Evolutionary conservation across 1,284 basidiomycete genomes (phyloP).

Genomic region (Boletus subluridellus): DNA sequence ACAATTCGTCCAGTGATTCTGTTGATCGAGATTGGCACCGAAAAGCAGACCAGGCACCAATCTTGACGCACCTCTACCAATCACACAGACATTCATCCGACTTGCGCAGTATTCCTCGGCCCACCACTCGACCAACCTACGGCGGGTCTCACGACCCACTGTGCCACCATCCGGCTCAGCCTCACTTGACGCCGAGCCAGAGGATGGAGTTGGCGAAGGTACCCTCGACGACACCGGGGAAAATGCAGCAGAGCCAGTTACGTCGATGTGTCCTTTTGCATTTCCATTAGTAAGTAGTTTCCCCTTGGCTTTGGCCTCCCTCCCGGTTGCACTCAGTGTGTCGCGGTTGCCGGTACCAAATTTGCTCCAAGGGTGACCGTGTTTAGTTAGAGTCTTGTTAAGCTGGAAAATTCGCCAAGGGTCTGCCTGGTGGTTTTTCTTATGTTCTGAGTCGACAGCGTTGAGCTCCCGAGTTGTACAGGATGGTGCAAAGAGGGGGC

Average conservation of each 20-base stretch:
- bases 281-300: conserved; percentile 30
- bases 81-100: conserved; percentile 88
- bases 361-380: conserved; percentile 86
- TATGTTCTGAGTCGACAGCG: conserved; percentile 97
- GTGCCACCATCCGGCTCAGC: conserved; percentile 68
- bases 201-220: conserved; percentile 62
- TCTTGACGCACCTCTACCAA: conserved; percentile 71
- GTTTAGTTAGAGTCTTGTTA: conserved; percentile 83
- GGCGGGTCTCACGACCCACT: conserved; percentile 84
- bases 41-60: not conserved
- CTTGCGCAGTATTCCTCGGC: conserved; percentile 88
- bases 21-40: conserved; percentile 2
- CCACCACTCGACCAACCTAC: conserved; percentile 96
- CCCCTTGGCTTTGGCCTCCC: conserved; percentile 49
- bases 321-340: conserved; percentile 73
- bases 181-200: conserved; percentile 51
- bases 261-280: conserved; percentile 2
- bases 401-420: conserved; percentile 97
- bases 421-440: conserved; percentile 96
- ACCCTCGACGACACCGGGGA: conserved; percentile 54
- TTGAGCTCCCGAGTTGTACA: conserved; percentile 94
- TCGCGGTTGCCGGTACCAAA: conserved; percentile 92
- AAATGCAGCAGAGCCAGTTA: conserved; percentile 34
- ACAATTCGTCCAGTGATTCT: conserved; percentile 82
- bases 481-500: conserved; percentile 85